A percentile compares a stretch with the other conserved stretches of the same genome.
Evolutionary conservation across 2,329 filamentous ascomycete species (phyloP).

Genomic region (Lecanicillium sp.): DNA sequence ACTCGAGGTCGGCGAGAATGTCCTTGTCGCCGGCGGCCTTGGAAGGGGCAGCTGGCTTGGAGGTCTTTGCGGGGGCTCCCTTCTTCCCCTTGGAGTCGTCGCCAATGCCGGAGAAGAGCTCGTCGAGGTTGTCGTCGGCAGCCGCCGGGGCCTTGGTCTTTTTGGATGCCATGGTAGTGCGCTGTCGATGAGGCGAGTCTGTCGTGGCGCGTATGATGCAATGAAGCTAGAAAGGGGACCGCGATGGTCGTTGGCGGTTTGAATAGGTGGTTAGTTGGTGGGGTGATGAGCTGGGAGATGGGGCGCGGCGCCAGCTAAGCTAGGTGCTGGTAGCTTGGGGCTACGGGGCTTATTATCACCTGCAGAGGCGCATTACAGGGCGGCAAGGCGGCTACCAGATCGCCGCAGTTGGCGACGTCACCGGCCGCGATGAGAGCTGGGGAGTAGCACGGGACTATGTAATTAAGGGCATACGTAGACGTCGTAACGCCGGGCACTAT

Average conservation of each 20-base stretch:
- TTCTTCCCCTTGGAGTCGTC: slow-evolving; percentile 45
- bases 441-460: not conserved
- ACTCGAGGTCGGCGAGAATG: slow-evolving; percentile 78
- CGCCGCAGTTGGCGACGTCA: too few relatives aligned
- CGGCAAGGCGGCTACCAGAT: too few relatives aligned
- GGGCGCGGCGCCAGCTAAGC: too few relatives aligned
- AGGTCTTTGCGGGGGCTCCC: slow-evolving; percentile 28
- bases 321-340: too few relatives aligned
- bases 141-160: slow-evolving; percentile 44
- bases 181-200: slow-evolving; percentile 3
- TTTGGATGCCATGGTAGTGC: slow-evolving; percentile 47
- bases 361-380: too few relatives aligned
- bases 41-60: slow-evolving; percentile 39
- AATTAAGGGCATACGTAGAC: too few relatives aligned
- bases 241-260: slow-evolving; percentile 5
- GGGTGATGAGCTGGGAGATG: slow-evolving; percentile 5
- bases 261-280: slow-evolving; percentile 10
- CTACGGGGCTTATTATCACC: too few relatives aligned
- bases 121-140: slow-evolving; percentile 55
- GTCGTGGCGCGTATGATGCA: not conserved
- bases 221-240: not conserved
- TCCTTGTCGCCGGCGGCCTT: slow-evolving; percentile 56
- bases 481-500: too few relatives aligned
- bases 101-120: slow-evolving; percentile 57
- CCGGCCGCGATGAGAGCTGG: too few relatives aligned